Evolutionary conservation across 2,329 filamentous ascomycete species (phyloP).

Genomic region (Cladophialophora immunda): DNA sequence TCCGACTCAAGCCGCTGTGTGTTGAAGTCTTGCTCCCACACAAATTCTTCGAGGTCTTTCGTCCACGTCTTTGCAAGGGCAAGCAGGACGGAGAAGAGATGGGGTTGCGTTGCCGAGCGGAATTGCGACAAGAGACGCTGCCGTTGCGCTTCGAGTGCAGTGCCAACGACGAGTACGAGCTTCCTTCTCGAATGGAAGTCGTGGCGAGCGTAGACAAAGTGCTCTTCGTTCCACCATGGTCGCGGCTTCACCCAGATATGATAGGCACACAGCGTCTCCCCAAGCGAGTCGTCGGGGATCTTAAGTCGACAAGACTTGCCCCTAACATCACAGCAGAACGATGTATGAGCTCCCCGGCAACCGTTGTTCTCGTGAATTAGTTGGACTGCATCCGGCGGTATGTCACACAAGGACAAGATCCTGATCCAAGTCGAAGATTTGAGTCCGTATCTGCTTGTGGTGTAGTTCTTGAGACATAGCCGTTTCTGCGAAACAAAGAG

Average conservation of each 20-base stretch:
- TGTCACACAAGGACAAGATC: slow-evolving; percentile 2
- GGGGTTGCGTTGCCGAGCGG: neutral
- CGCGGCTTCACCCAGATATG: slow-evolving; percentile 18
- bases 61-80: slow-evolving; percentile 8
- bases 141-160: neutral
- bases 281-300: neutral
- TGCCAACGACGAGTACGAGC: slow-evolving; percentile 14
- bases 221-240: neutral
- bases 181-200: slow-evolving; percentile 14
- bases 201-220: slow-evolving; percentile 18
- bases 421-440: neutral
- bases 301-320: neutral
- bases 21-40: slow-evolving; percentile 11
- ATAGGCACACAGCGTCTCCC: slow-evolving; percentile 8
- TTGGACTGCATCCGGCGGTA: slow-evolving; percentile 12
- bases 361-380: slow-evolving; percentile 21
- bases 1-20: slow-evolving; percentile 10
- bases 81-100: slow-evolving; percentile 17
- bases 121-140: slow-evolving; percentile 9
- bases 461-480: neutral
- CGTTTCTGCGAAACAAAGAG: slow-evolving; percentile 6
- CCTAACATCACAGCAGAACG: slow-evolving; percentile 1
- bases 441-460: neutral
- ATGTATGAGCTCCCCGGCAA: slow-evolving; percentile 1
- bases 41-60: slow-evolving; percentile 7